A percentile compares a stretch with the other conserved stretches of the same genome.
phyloP scores from a whole-genome alignment of 495 filamentous ascomycete species.

The Immersiella caudata region DNA sequence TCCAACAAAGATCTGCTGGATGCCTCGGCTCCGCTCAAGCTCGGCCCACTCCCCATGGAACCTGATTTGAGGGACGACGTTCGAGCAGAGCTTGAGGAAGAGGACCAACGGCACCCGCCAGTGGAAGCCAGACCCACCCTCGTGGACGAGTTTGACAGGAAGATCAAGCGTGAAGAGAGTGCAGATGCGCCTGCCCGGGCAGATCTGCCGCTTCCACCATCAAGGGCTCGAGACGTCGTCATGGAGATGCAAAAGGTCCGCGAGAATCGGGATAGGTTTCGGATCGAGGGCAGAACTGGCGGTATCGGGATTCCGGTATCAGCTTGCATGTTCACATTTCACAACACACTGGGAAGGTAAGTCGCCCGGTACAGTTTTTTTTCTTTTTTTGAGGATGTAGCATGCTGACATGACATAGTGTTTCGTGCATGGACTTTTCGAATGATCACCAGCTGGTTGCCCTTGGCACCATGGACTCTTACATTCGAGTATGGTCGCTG shows the following conservation, averaged over 20 bases:
- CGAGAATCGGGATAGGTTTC: constrained; percentile 87
- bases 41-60: constrained; percentile 82
- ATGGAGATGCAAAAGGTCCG: constrained; percentile 95
- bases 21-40: constrained; percentile 60
- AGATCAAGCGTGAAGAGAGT: constrained; percentile 87
- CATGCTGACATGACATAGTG: constrained; percentile 53
- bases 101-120: constrained; percentile 73
- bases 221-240: constrained; percentile 81
- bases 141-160: constrained; percentile 74
- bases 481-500: constrained; percentile 89
- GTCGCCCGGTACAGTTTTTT: constrained; percentile 29
- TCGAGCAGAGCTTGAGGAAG: constrained; percentile 76
- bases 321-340: constrained; percentile 95
- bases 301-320: constrained; percentile 79
- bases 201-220: constrained; percentile 82
- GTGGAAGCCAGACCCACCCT: constrained; percentile 64
- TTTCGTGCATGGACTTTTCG: constrained; percentile 92
- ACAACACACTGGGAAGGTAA: constrained; percentile 90
- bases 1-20: constrained; percentile 70
- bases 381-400: neutral
- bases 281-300: constrained; percentile 76
- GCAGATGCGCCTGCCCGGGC: constrained; percentile 77
- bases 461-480: constrained; percentile 86
- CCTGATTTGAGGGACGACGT: constrained; percentile 76
- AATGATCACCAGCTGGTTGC: constrained; percentile 83